A percentile compares a stretch with the other conserved stretches of the same genome.
phyloP scores from a whole-genome alignment of 129 eudicot genomes.

The Pseudognaphalium luteoalbum region DNA sequence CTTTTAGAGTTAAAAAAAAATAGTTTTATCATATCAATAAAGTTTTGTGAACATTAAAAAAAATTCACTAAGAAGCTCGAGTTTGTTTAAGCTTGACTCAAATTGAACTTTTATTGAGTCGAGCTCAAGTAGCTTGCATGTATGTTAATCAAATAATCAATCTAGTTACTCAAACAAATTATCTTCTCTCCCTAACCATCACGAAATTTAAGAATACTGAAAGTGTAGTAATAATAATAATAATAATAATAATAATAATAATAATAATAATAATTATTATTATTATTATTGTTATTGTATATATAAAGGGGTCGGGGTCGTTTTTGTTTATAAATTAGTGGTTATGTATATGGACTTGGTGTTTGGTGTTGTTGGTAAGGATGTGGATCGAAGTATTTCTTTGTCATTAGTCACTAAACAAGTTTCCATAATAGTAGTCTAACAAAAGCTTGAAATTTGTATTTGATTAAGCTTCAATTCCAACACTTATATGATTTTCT shows the following conservation, averaged over 20 bases:
- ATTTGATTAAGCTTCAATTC: background rate
- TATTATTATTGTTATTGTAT: too few relatives aligned
- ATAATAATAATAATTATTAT: too few relatives aligned
- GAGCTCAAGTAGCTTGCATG: too few relatives aligned
- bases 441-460: conserved; percentile 24
- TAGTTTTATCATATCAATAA: too few relatives aligned
- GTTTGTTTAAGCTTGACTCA: too few relatives aligned
- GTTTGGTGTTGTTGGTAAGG: conserved; percentile 46
- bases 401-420: conserved; percentile 26
- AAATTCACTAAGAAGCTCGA: too few relatives aligned
- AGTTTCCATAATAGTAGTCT: conserved; percentile 26
- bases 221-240: background rate
- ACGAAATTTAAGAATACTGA: conserved; percentile 10
- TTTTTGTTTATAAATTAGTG: conserved; percentile 13
- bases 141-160: background rate
- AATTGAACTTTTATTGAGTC: too few relatives aligned
- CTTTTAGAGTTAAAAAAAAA: too few relatives aligned
- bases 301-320: background rate
- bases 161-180: conserved; percentile 23
- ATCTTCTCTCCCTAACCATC: conserved; percentile 27
- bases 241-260: too few relatives aligned
- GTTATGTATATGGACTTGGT: conserved; percentile 24
- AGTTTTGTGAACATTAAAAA: too few relatives aligned
- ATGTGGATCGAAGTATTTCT: conserved; percentile 24
- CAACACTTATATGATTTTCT: conserved; percentile 21